These are phyloP conservation scores for Hortiboletus campestris DNA, from an alignment of 768 basidiomycete species.

Conservation along the genomic window DNA sequence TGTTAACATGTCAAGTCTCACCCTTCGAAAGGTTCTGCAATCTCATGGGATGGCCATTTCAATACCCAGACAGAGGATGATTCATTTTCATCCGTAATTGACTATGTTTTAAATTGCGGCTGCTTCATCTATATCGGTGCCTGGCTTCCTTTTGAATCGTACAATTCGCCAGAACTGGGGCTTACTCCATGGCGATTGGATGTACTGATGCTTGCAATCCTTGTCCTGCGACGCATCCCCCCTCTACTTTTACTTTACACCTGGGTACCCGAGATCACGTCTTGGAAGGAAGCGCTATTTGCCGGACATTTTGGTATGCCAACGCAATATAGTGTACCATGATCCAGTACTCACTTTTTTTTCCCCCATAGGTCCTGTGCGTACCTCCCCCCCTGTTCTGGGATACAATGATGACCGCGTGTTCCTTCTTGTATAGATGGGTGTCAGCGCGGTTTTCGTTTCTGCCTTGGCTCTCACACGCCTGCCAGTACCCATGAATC, in stretches of 20 bases:
- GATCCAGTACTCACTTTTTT: background rate
- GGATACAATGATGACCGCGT: background rate
- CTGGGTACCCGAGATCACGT: constrained; percentile 84
- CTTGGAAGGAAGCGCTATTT: constrained; percentile 86
- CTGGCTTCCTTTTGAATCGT: constrained; percentile 69
- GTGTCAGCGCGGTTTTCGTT: constrained; percentile 89
- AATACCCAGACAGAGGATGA: constrained; percentile 80
- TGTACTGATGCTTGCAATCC: constrained; percentile 62
- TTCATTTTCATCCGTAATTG: constrained; percentile 85
- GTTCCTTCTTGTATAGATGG: constrained; percentile 56
- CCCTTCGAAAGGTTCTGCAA: constrained; percentile 65
- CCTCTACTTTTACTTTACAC: constrained; percentile 71
- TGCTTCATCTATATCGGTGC: constrained; percentile 88
- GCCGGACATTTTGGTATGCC: constrained; percentile 81
- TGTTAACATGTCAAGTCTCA: background rate
- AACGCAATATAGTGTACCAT: constrained; percentile 3
- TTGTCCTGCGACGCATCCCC: constrained; percentile 80
- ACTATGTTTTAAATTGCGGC: constrained; percentile 78
- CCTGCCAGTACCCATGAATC: constrained; percentile 54
- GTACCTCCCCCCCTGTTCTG: constrained; percentile 19
- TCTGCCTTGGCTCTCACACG: constrained; percentile 66
- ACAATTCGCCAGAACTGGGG: constrained; percentile 54
- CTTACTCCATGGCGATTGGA: constrained; percentile 71
- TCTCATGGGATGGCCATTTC: constrained; percentile 90
- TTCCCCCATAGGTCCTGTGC: constrained; percentile 47